Percentiles rank a stretch among this genome's conserved stretches.
Conservation (phyloP, 176 grass and related monocot genomes). For the Cocos nucifera region DNA sequence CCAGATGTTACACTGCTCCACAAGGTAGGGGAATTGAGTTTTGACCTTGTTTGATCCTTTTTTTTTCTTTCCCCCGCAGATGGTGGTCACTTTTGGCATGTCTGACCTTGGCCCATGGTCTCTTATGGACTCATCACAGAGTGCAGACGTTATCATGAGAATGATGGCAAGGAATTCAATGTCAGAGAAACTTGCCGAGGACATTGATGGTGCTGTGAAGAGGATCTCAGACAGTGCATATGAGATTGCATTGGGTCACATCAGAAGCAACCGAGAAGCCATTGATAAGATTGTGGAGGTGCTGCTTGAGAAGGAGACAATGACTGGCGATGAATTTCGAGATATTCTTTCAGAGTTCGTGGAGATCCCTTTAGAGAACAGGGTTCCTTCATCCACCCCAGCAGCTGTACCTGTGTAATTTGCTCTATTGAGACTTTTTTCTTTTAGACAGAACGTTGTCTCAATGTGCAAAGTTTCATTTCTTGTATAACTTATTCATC, state of each 20-base stretch:
- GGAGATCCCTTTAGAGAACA: constrained; percentile 88
- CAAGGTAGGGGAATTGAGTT: too few relatives aligned
- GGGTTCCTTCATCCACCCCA: constrained; percentile 47
- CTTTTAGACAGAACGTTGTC: too few relatives aligned
- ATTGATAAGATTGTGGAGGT: constrained; percentile 96
- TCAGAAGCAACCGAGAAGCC: constrained; percentile 75
- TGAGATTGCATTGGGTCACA: constrained; percentile 54
- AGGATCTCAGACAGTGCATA: constrained; percentile 69
- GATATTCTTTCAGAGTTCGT: constrained; percentile 78
- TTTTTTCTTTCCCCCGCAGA: constrained; percentile 30
- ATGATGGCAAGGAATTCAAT: constrained; percentile 99
- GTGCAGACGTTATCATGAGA: constrained; percentile 78
- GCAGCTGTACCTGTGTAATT: constrained; percentile 1
- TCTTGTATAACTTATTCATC: too few relatives aligned
- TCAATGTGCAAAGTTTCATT: too few relatives aligned
- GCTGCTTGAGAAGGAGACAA: constrained; percentile 87
- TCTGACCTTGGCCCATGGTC: constrained; percentile 96
- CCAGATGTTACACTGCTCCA: too few relatives aligned
- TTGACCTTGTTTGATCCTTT: not conserved
- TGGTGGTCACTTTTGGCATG: constrained; percentile 94
- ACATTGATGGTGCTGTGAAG: constrained; percentile 82
- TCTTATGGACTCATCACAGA: constrained; percentile 76
- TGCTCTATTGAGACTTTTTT: not conserved
- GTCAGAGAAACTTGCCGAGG: constrained; percentile 90
- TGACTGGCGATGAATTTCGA: constrained; percentile 79